Evolutionary conservation across 306 rosid species (phyloP).

Genomic region (Argentina anserina): DNA sequence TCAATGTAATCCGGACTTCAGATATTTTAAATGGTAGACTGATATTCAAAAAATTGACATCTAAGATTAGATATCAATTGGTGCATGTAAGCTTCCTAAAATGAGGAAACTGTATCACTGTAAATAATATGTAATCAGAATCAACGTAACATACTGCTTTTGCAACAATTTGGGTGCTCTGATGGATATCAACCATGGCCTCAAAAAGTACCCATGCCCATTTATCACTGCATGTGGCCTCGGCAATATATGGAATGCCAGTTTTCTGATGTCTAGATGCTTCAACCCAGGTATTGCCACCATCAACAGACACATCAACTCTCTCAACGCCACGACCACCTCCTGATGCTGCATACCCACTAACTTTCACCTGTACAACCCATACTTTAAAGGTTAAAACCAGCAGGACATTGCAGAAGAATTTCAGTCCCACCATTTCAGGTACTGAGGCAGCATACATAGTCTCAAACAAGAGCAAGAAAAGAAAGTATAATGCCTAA

Average conservation of each 20-base stretch:
- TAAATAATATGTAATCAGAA: neutral
- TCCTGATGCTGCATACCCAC: slow-evolving; percentile 88
- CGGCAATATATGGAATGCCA: slow-evolving; percentile 55
- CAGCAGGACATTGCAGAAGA: neutral
- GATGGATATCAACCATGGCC: slow-evolving; percentile 49
- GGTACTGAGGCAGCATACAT: neutral
- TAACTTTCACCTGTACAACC: slow-evolving; percentile 54
- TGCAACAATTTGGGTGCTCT: slow-evolving; percentile 65
- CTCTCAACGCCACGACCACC: slow-evolving; percentile 97
- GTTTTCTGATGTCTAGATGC: slow-evolving; percentile 64
- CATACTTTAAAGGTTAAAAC: slow-evolving; percentile 12
- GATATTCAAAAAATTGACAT: neutral
- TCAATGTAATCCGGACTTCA: too few relatives aligned
- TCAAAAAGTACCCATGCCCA: slow-evolving; percentile 99
- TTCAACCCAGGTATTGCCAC: slow-evolving; percentile 84
- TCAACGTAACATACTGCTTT: slow-evolving; percentile 67
- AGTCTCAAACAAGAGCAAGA: neutral
- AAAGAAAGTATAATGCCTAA: slow-evolving; percentile 1
- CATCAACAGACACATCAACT: slow-evolving; percentile 82
- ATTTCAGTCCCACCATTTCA: neutral
- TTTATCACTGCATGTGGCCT: slow-evolving; percentile 57
- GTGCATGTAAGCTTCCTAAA: slow-evolving; percentile 10
- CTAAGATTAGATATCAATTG: neutral
- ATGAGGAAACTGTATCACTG: slow-evolving; percentile 1
- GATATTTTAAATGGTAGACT: too few relatives aligned